Base-by-base conservation (phyloP, 2,329 filamentous ascomycete species). In the Diaporthe batatas region DNA sequence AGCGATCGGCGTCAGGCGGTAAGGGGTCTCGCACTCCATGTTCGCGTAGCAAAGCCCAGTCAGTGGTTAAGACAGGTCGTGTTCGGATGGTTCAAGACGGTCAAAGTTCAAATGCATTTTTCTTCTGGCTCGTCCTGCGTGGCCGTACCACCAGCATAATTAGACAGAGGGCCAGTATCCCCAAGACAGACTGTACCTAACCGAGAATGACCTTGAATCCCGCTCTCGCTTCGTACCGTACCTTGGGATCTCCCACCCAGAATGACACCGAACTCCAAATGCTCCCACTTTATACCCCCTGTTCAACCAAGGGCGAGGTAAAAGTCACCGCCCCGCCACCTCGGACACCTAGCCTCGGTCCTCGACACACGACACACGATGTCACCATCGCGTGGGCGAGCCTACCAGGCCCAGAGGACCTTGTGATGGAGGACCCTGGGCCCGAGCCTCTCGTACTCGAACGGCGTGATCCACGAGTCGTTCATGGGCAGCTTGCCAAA, bases 401-500 rank as follows among this genome's bases (percentile, higher is more conserved):
- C 71, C 71, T 82, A 90, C 87, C 87, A 91, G 74, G 88, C 86
- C 89, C 89, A 91, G 54, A 91, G 83, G 70, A 91, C 89, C 86
- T 97, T 97, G 83, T 96, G 94, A 76, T 95, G 94, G 80, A 99
- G 84, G 73, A 96, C 88, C 79, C 96, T 89, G 73, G 91, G 89
- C 3, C 95, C 96, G 70, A 98, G 81, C 73, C 94, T 90, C 84
- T 98, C 95, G 83, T 96, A 98, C 86, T 98, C 96, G 78, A 92
- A 87, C 59, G 91, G 90, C 18, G 92, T 93, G 79, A 98, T 94
- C 96, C 96, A 99, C 78, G 93, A 96, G 82, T 99, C 96, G 83
- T 98, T 98, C 21, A 94, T 95, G 58, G 91, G 90, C 77, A 98
- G 85, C 84, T 97, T 95, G 3, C 94, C 95, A 86, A 98, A 99